Evolutionary conservation across 2,329 filamentous ascomycete species (phyloP), one percentile per base, ranked within the genome.

Genomic region (Dactylonectria macrodidyma): DNA sequence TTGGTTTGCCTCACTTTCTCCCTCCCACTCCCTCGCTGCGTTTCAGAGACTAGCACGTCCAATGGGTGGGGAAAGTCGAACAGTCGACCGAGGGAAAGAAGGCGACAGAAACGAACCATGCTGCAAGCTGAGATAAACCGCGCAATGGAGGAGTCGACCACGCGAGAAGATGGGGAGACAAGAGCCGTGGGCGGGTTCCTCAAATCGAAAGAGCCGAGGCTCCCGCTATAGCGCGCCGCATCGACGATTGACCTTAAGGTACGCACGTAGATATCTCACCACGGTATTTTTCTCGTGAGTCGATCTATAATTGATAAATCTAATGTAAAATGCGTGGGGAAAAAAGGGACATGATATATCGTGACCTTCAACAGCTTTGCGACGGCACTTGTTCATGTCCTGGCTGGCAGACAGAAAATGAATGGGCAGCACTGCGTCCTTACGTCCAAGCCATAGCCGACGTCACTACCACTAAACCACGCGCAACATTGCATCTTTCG

Each of bases 121-220:
- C 48, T 61, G 59, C 59, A 46, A 52, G 48, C 22, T 11, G 38
- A 22, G 24, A 50, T 55, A 62, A 69, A 58, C 66, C 66, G 63
- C 61, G 68, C 70, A 71, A 64, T 57, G 52, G 47, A 48, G 44
- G 56, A 62, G n/a, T 24, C 51, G 47, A 38, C 62, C 66, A 69
- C 59, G 16, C 41, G 41, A 44, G 41, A 6, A 30, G 26, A 30
- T 30, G 26, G 26, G 26, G 26, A 30, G 26, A 30, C 26, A 71
- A 66, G 71, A 71, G 71, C 71, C 65, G 70, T 72, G 59, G 59
- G 48, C 66, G 63, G 63, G 59, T 66, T 66, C 58, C 59, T 54
- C 41, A 57, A 24, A 50, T 50, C 33, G 52, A 66, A 71, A 63
- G 52, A 73, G 48, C 72, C 72, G 72, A 74, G 72, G 72, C 67